A percentile compares a stretch with the other conserved stretches of the same genome.
These are phyloP conservation scores for Pezicula radicicola DNA, from an alignment of 2,329 filamentous ascomycete genomes.

Conservation along the genomic window DNA sequence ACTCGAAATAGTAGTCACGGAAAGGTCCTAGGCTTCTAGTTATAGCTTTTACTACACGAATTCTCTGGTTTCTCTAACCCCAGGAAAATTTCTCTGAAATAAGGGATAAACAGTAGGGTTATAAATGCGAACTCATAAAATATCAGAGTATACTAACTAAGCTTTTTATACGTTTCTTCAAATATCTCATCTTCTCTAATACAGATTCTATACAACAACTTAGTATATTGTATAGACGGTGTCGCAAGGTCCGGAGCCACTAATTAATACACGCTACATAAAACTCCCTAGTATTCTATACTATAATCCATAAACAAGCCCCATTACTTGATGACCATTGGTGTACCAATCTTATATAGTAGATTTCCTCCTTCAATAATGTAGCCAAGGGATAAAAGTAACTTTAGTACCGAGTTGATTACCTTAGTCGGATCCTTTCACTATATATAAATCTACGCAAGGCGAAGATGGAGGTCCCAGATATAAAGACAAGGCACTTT, in stretches of 20 bases:
- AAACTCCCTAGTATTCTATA: constrained; percentile 27
- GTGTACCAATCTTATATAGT: constrained; percentile 3
- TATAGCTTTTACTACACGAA: too few species aligned
- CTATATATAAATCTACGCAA: constrained; percentile 13
- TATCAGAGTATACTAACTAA: too few species aligned
- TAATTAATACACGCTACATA: constrained; percentile 20
- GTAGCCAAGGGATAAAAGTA: constrained; percentile 4
- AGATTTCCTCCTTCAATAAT: constrained; percentile 5
- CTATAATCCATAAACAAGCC: constrained; percentile 23
- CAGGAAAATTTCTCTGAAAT: too few species aligned
- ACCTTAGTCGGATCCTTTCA: background rate
- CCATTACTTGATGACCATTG: constrained; percentile 20
- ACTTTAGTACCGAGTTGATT: constrained; percentile 1
- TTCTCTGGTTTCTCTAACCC: too few species aligned
- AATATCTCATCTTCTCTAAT: constrained; percentile 33
- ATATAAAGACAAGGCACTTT: constrained; percentile 23
- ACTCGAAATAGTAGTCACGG: too few species aligned
- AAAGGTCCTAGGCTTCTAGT: too few species aligned
- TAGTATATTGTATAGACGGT: constrained; percentile 28
- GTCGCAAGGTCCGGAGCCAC: constrained; percentile 15
- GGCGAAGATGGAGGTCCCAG: constrained; percentile 11
- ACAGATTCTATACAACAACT: constrained; percentile 27
- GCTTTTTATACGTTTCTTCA: constrained; percentile 18
- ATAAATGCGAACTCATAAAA: too few species aligned
- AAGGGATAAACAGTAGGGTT: too few species aligned